Conservation (phyloP, 306 rosid species). For the Leucaena leucocephala region DNA sequence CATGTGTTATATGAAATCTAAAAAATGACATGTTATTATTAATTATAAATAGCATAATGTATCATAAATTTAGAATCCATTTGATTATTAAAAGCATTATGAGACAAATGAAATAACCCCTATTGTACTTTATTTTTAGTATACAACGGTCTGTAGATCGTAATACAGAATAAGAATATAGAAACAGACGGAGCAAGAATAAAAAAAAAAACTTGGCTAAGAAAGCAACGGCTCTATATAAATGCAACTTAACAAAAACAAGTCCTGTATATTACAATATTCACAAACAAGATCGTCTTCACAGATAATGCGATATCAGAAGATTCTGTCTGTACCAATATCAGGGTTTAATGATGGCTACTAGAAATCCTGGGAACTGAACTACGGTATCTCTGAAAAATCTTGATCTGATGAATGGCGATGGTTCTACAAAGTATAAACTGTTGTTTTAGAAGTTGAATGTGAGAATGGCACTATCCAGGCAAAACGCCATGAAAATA, state of each 20-base stretch:
- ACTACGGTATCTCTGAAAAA: conserved; percentile 38
- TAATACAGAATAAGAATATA: not conserved
- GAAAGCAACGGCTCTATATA: conserved; percentile 17
- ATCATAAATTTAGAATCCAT: no score
- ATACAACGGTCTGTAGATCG: not conserved
- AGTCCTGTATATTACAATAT: conserved; percentile 54
- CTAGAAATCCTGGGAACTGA: conserved; percentile 19
- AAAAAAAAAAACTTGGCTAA: not conserved
- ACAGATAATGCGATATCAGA: conserved; percentile 41
- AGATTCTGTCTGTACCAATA: conserved; percentile 39
- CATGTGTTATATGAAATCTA: not conserved
- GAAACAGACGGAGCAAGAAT: not conserved
- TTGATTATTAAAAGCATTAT: no score
- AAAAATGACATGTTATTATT: not conserved
- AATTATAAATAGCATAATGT: no score
- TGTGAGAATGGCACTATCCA: conserved; percentile 35
- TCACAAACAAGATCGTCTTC: conserved; percentile 53
- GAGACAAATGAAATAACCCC: no score
- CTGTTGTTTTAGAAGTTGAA: conserved; percentile 37
- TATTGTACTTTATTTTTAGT: no score
- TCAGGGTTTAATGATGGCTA: not conserved
- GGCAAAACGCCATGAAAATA: conserved; percentile 34
- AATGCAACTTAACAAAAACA: conserved; percentile 34
- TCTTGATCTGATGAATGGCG: conserved; percentile 37
- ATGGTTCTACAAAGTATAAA: conserved; percentile 22